These are phyloP conservation scores for Lentinula raphanica DNA, from an alignment of 768 basidiomycete genomes.

Conservation along the genomic window DNA sequence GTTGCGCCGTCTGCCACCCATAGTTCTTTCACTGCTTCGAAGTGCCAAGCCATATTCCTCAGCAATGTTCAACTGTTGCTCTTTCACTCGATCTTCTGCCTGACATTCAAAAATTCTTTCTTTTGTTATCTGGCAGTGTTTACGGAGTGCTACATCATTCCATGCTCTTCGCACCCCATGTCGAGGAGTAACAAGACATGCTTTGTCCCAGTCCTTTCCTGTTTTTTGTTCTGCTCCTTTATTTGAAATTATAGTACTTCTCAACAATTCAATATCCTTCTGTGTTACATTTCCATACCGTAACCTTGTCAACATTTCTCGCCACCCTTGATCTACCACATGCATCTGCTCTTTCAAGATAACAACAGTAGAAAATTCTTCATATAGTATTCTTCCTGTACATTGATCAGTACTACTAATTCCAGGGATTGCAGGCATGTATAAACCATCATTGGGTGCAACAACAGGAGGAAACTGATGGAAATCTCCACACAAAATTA, in stretches of 20 bases:
- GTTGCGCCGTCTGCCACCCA: not conserved
- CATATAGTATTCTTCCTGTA: conserved; percentile 21
- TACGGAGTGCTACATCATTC: conserved; percentile 25
- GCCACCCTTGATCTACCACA: conserved; percentile 25
- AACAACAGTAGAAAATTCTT: conserved; percentile 28
- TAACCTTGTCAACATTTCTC: conserved; percentile 21
- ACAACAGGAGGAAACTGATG: conserved; percentile 43
- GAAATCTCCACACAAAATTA: conserved; percentile 37
- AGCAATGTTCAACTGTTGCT: conserved; percentile 8
- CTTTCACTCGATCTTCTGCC: conserved; percentile 24
- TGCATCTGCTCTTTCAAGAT: conserved; percentile 31
- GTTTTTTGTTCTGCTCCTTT: conserved; percentile 19
- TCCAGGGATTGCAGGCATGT: too few relatives aligned
- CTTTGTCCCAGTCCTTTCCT: conserved; percentile 32
- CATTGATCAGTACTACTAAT: too few relatives aligned
- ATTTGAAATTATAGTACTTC: too few relatives aligned
- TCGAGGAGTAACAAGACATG: conserved; percentile 30
- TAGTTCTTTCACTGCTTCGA: too few relatives aligned
- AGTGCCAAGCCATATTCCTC: conserved; percentile 7
- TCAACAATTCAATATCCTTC: too few relatives aligned
- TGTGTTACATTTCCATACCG: conserved; percentile 23
- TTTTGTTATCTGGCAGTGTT: conserved; percentile 16
- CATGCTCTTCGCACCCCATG: conserved; percentile 29
- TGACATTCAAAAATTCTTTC: conserved; percentile 20
- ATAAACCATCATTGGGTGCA: conserved; percentile 3